phyloP scores from a whole-genome alignment of 352 stramenopile species.

The Pythium guiyangense region DNA sequence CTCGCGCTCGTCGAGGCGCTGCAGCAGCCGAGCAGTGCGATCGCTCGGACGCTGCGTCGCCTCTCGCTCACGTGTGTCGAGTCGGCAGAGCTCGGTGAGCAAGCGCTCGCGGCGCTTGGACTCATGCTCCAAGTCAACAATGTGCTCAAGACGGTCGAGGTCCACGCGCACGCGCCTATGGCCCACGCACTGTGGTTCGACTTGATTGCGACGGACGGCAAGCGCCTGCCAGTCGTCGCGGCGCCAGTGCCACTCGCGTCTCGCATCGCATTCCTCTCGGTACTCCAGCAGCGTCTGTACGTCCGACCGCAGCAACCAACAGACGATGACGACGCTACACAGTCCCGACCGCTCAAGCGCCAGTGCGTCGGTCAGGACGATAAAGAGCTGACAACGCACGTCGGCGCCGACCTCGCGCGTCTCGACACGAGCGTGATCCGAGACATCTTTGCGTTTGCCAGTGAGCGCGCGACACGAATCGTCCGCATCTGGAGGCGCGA shows the following conservation, averaged over 20 bases:
- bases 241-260: neutral
- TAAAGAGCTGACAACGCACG: no score
- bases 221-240: conserved; percentile 1
- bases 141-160: conserved; percentile 1
- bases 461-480: conserved; percentile 23
- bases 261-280: neutral
- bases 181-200: neutral
- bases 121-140: conserved; percentile 6
- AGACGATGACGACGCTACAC: neutral
- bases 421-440: neutral
- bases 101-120: neutral
- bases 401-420: neutral
- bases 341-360: no score
- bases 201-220: neutral
- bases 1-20: no score
- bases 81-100: neutral
- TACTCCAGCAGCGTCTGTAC: neutral
- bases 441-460: conserved; percentile 12
- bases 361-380: neutral
- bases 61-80: neutral
- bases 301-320: neutral
- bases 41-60: neutral
- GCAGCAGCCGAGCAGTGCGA: neutral
- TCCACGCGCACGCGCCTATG: neutral
- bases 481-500: neutral